Base-by-base conservation (phyloP, 2,329 filamentous ascomycete species). In the Claviceps quebecensis region DNA sequence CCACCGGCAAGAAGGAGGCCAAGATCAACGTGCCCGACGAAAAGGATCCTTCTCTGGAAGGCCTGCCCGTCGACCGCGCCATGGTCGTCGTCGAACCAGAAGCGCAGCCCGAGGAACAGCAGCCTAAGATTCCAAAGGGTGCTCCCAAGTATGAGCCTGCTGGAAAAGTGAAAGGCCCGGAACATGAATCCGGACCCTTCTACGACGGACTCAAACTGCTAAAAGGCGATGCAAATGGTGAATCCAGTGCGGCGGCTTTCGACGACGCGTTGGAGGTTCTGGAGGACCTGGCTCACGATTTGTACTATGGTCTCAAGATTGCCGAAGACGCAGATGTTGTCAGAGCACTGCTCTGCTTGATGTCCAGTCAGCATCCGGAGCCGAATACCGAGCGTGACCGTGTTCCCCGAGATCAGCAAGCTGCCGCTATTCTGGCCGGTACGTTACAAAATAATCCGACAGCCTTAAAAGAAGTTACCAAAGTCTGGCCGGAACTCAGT, bases 281-380 rank as follows among this genome's bases (percentile, higher is more conserved):
- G n/a, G 71, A 76, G 54, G 81, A 85, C 6, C 67, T 84, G 29
- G 76, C 81, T 0, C 81, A 85, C 63, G 82, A 84, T 63, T 78
- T 84, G 55, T 85, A 83, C 67, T 86, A 84, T 63, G 82, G 82
- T 9, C 68, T 81, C 17, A 77, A 82, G 61, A 73, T 84, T 53
- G 71, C 74, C 22, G 75, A 80, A 60, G 75, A 82, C 56, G 59
- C 68, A 2, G 71, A 73, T 2, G 74, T 74, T 1, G 57, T 82
- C 49, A 72, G 71, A 55, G 65, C 72, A n/a, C 70, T 84, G 2
- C 66, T 83, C 53, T 81, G 79, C 59, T 67, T 81, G 39, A 73
- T 80, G 64, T 58, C 62, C 26, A 54, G 65, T 57, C 45, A 53
- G 41, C 51, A 63, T 41, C 52, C 63, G 57, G 52, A 59, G 53